Base-by-base conservation (phyloP, 495 filamentous ascomycete genomes). In the Penicillium subrubescens region DNA sequence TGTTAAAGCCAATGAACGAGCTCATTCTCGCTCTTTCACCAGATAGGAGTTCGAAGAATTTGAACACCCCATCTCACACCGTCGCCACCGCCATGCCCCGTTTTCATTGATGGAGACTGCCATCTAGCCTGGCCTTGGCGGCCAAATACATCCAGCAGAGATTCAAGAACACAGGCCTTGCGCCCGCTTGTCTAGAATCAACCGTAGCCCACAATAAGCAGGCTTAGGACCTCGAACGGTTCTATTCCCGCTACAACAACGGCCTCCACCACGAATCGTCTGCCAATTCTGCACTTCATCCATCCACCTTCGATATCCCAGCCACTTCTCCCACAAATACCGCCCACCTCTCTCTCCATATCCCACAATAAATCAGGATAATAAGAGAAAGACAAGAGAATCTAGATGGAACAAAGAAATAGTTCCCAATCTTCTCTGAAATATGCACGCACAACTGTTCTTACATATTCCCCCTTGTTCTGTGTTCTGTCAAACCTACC, bases 381-480 rank as follows among this genome's bases (percentile, higher is more conserved):
- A 12, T 8, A 35, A 56, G 19, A 41, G 15, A 34, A 14, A 31
- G 29, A 51, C 31, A 33, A 14, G 34, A 59, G 29, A 29, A 29
- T 41, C 41, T 17, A 59, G 43, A 59, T 25, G 44, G 44, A 51
- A 39, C 25, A 37, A 23, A 35, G 37, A 34, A 4, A 33, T 11
- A 33, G 37, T 19, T 17, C 46, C 31, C 46, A 23, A 12, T 53
- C 46, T 39, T 25, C 27, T 53, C 59, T 37, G 34, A 15, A 23
- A 29, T 31, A 55, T 52, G 29, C 61, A 15, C 25, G 35, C 23
- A 17, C 34, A 50, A 50, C n/a, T 37, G 21, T 25, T 44, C 44
- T 63, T 44, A 27, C 44, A 53, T 48, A 48, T 54, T 43, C 67
- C 60, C 53, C 66, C 52, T 51, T 61, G 43, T 61, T 66, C 46